A percentile compares a stretch with the other conserved stretches of the same genome.
These are phyloP conservation scores for Blastobotrys chiropterorum DNA, from an alignment of 805 yeast genomes.

Conservation along the genomic window DNA sequence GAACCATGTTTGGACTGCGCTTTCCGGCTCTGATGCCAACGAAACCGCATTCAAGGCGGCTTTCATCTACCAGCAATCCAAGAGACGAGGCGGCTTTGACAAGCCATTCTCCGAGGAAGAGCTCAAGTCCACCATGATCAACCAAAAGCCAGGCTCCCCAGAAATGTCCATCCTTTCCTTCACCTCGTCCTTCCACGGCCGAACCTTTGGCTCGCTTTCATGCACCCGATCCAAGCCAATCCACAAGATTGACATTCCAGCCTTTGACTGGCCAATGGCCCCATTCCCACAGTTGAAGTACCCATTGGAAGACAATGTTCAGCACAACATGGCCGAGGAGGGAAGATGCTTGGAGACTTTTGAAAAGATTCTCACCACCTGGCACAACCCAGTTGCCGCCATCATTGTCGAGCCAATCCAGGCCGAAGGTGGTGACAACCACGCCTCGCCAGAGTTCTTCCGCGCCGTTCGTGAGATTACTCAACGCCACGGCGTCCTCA, in stretches of 20 bases:
- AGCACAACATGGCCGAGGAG: constrained; percentile 70
- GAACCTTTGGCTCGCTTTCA: constrained; percentile 86
- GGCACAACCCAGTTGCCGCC: constrained; percentile 79
- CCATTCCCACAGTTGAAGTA: constrained; percentile 80
- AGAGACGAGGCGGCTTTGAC: constrained; percentile 55
- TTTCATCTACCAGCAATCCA: constrained; percentile 68
- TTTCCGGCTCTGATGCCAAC: constrained; percentile 84
- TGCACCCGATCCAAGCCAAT: constrained; percentile 91
- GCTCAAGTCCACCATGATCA: constrained; percentile 66
- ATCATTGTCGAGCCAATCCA: constrained; percentile 86
- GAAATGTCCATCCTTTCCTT: constrained; percentile 80
- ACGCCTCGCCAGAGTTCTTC: constrained; percentile 70
- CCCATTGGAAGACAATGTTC: constrained; percentile 66
- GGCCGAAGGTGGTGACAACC: constrained; percentile 90
- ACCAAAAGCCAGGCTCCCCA: constrained; percentile 84
- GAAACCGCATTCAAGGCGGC: constrained; percentile 88
- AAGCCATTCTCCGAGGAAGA: constrained; percentile 56
- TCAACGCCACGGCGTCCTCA: constrained; percentile 57
- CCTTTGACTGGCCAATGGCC: constrained; percentile 96
- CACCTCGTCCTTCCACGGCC: constrained; percentile 88
- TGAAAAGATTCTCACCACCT: constrained; percentile 59
- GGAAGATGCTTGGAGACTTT: constrained; percentile 71
- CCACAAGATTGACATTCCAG: constrained; percentile 82
- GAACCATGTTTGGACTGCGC: constrained; percentile 67
- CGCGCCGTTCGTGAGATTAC: constrained; percentile 77